Base-by-base conservation (phyloP, 208 protist species). In the Trypanosoma melophagium region DNA sequence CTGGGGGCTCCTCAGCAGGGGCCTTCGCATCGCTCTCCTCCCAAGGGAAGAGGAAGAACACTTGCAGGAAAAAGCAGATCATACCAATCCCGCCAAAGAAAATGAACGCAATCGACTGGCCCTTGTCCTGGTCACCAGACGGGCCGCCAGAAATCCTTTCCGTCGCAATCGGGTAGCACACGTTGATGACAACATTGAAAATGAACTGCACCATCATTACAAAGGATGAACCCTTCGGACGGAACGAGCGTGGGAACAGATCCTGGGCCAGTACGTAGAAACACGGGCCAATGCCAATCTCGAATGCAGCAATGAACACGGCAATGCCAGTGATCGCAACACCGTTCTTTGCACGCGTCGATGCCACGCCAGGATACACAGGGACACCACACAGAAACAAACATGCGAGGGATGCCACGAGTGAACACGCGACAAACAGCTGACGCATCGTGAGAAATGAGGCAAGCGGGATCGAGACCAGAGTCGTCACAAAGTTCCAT, bases 101-200 rank as follows among this genome's bases (percentile, higher is more conserved):
- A 68, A 95, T 93, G 83, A 95, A 95, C 52, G 78, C 77, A 45
- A 95, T 72, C n/a, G 84, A 60, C 84, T 92, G 82, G 17, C 89
- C 89, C 82, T 95, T 95, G 70, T 95, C 81, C 79, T 90, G 86
- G 75, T 90, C 74, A 45, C 84, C 86, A 31, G 83, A 90, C 57
- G 76, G 69, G 35, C 89, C 89, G 55, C 89, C 89, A 22, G 89
- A 95, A 52, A 95, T 89, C 10, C 38, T 17, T 71, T 94, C 79
- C 31, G 78, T 86, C 50, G 84, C 79, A 61, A 92, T 90, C 58
- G 90, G 90, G 80, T 89, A 96, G 76, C 66, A 83, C 55, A 94
- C 75, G 72, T 92, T 96, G 76, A 96, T 92, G 75, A 96, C 82
- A 51, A 94, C 59, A 79, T 92, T 96, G 71, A 93, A 94, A 58